Percentiles rank a stretch among this genome's conserved stretches.
Conservation (phyloP, 148 eudicot species). For the Rheum nobile region DNA sequence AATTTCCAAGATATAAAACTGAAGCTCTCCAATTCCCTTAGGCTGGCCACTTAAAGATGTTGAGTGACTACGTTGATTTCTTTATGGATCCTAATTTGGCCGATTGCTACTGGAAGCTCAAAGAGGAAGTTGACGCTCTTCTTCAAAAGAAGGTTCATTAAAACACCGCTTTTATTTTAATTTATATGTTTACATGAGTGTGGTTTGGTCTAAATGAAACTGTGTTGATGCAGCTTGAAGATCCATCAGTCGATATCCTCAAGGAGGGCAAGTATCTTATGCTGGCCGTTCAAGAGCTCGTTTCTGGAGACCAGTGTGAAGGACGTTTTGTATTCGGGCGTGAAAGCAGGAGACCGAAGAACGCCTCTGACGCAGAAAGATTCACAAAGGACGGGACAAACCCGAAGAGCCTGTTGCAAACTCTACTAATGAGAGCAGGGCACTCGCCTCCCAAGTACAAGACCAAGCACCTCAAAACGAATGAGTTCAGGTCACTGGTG, state of each 20-base stretch:
- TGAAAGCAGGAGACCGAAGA: constrained; percentile 58
- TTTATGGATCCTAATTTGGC: constrained; percentile 89
- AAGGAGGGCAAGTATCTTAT: constrained; percentile 86
- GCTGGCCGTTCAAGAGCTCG: constrained; percentile 86
- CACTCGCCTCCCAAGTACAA: constrained; percentile 96
- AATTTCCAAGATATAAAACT: neutral
- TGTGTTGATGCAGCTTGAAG: constrained; percentile 52
- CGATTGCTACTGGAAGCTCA: constrained; percentile 78
- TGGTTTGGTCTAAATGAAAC: neutral
- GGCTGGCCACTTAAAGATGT: constrained; percentile 91
- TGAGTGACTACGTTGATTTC: constrained; percentile 85
- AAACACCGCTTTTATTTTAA: neutral
- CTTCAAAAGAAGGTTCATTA: constrained; percentile 62
- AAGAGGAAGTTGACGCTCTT: constrained; percentile 74
- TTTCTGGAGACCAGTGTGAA: constrained; percentile 85
- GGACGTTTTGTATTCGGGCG: constrained; percentile 95
- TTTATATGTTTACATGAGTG: neutral
- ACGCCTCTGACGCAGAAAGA: constrained; percentile 30
- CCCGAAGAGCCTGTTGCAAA: constrained; percentile 91
- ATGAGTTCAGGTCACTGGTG: constrained; percentile 83
- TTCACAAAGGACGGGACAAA: constrained; percentile 84
- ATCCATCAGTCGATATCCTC: constrained; percentile 67
- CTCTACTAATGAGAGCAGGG: constrained; percentile 93
- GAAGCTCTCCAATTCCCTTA: constrained; percentile 9
- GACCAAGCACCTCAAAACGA: constrained; percentile 83